Conservation (phyloP, 768 basidiomycete species). For the Botryobasidium botryosum region DNA sequence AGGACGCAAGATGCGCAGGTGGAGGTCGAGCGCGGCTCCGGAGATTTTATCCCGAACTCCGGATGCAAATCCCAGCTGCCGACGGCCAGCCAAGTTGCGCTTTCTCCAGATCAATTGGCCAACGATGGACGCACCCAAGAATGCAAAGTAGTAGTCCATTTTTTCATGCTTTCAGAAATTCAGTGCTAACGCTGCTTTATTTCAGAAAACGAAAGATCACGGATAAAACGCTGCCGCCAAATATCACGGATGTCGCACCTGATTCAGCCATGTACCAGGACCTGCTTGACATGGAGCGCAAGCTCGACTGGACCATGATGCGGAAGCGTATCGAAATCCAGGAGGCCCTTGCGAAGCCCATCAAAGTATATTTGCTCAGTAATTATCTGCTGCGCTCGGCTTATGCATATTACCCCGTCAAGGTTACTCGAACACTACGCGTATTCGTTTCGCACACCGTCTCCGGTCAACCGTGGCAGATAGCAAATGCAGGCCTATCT, state of each 20-base stretch:
- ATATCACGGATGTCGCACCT: background rate
- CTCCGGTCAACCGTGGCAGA: constrained; percentile 73
- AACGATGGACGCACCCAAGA: no score
- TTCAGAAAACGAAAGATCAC: no score
- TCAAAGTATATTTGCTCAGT: constrained; percentile 33
- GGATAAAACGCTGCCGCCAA: background rate
- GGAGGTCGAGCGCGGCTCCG: no score
- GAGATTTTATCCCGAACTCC: no score
- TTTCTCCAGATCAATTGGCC: no score
- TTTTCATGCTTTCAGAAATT: no score
- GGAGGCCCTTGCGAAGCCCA: constrained; percentile 62
- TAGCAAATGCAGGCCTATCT: constrained; percentile 15
- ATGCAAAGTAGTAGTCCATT: no score
- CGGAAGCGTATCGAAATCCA: constrained; percentile 82
- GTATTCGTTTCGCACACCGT: constrained; percentile 81
- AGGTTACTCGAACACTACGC: constrained; percentile 41
- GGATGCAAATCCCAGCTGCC: no score
- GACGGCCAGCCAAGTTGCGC: no score
- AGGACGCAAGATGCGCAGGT: no score
- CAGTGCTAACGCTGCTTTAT: no score
- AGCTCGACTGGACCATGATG: constrained; percentile 88
- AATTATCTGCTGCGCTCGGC: background rate
- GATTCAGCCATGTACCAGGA: constrained; percentile 54
- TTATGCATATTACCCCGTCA: background rate
- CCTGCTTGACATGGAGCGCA: constrained; percentile 74